Base-by-base conservation (phyloP, 768 basidiomycete species). In the Russula sp. region DNA sequence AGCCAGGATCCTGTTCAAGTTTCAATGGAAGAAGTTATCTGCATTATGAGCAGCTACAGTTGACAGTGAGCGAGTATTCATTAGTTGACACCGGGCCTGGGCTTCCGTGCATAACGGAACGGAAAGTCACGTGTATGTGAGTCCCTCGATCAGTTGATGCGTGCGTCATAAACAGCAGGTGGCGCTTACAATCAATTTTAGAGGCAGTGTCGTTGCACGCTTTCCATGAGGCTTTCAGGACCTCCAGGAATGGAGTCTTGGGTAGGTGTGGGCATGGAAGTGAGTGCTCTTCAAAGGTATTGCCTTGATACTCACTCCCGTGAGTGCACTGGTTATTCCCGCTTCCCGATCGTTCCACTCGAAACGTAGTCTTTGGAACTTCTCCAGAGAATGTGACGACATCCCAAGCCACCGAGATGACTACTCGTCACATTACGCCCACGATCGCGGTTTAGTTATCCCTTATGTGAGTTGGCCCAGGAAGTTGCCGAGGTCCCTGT, bases 221-320 rank as follows among this genome's bases (percentile, higher is more conserved):
- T 56, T 62, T 47, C 62, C 63, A 68, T 47, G 68, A 66, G 63
- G 37, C 68, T 62, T 55, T 63, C 32, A 37, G 20, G 22, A 20
- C 51, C 34, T 34, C 22, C 1, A 40, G 31, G 42, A 55, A 44
- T 55, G 40, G 40, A 4, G 18, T n/a, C 8, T 8, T 16, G 44
- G 18, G 42, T 34, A 16, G 52, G 40, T 9, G 34, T 44, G 9
- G 14, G 11, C 37, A 18, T 55, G 49, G 40, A 40, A 22, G 22
- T 32, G 20, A n/a, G 18, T 39, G 18, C 47, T 13, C 9, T 37
- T 45, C n/a, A 31, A 39, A 20, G 40, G 55, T 52, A 10, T 57
- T 18, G 45, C 16, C 7, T 20, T 13, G 45, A 14, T 39, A 7
- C 31, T 35, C 48, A 5, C 56, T 27, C 11, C 22, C 8, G 2